Base-by-base conservation (phyloP, 129 eudicot genomes). In the Gnaphalium uliginosum region DNA sequence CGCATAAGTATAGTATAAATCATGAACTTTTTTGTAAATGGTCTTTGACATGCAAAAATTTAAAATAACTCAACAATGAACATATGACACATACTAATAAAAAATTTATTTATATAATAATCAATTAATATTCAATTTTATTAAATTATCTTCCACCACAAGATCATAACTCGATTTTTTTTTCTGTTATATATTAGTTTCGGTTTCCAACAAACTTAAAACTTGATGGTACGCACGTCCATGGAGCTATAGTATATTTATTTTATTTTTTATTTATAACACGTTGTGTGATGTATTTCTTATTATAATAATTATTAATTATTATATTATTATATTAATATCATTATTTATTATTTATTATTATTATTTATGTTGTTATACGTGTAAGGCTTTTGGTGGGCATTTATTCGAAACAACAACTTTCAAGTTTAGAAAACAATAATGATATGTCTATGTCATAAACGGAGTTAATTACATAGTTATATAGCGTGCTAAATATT, bases 221-320 rank as follows among this genome's bases (percentile, higher is more conserved):
- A 71, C 72, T 66, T 79, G 63, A 79, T 79, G 79, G 43, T 66
- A 66, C 29, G 83, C 83, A 73, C 79, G 83, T 79, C 75, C 27
- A 73, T 23, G 57, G 30, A 24, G 29, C 29, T 50, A 58, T 63
- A 73, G 50, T 61, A 14, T 14, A 13, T 46, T 13, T 13, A 0
- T 35, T 35, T 78, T 63, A 4, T 58, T 58, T 69, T 35, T 66
- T 66, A 63, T 79, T 14, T 26, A 59, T 27, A 66, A 54, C 83
- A 79, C 83, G 79, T 73, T 66, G 54, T 56, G 48, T 53, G 30
- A 21, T 64, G 22, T 72, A 35, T 50, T 15, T 50, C 5, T 68
- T 22, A 29, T 50, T 48, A 19, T 62, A 5, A 26, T 78, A 13
- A 60, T 1, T 30, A 7, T 10, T 50, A 18, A 41, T 26, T 24